These are phyloP conservation scores for Exophiala viscosa DNA, from an alignment of 2,329 filamentous ascomycete genomes.

Conservation along the genomic window DNA sequence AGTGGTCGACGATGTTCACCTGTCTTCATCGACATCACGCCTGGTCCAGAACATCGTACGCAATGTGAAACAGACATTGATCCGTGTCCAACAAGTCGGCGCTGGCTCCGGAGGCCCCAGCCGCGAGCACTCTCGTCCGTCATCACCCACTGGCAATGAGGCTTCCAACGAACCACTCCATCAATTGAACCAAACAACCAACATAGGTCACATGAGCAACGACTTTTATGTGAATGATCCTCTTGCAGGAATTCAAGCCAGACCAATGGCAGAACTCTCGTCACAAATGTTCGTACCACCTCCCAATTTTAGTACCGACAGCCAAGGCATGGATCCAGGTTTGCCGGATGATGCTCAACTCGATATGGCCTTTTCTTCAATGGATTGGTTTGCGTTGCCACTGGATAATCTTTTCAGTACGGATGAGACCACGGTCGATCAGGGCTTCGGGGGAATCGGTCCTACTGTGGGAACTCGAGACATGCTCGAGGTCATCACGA, in stretches of 20 bases:
- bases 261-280: conserved; percentile 26
- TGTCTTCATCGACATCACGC: conserved; percentile 60
- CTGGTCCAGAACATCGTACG: conserved; percentile 54
- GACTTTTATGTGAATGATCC: conserved; percentile 21
- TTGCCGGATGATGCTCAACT: conserved; percentile 18
- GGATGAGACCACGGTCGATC: conserved; percentile 43
- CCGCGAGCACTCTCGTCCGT: conserved; percentile 35
- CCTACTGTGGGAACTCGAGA: conserved; percentile 57
- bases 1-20: conserved; percentile 64
- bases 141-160: conserved; percentile 19
- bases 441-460: conserved; percentile 57
- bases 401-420: conserved; percentile 57
- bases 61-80: conserved; percentile 27
- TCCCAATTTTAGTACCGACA: conserved; percentile 23
- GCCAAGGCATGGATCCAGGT: conserved; percentile 26
- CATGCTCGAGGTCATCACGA: conserved; percentile 44
- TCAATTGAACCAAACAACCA: conserved; percentile 7
- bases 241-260: conserved; percentile 26
- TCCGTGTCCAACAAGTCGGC: conserved; percentile 25
- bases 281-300: conserved; percentile 29
- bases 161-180: conserved; percentile 19
- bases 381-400: conserved; percentile 60
- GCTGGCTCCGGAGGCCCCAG: conserved; percentile 32
- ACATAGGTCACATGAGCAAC: conserved; percentile 8
- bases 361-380: conserved; percentile 19